A percentile compares a stretch with the other conserved stretches of the same genome.
Evolutionary conservation across 2,329 filamentous ascomycete genomes (phyloP).

Genomic region (Phialophora verrucosa): DNA sequence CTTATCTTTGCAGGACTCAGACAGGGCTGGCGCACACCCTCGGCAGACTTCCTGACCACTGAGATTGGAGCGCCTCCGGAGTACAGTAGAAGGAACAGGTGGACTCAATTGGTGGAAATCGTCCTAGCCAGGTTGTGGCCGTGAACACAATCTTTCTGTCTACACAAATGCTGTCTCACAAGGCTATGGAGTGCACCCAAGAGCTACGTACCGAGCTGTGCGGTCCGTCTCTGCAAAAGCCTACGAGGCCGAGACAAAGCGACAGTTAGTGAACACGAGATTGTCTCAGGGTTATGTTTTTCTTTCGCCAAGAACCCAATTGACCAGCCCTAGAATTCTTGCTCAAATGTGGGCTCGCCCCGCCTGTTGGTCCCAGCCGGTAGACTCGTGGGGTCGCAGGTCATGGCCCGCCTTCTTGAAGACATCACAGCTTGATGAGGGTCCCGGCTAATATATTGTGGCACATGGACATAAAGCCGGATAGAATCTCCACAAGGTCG

Average conservation of each 20-base stretch:
- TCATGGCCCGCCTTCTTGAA: neutral
- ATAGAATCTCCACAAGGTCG: neutral
- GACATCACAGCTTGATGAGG: neutral
- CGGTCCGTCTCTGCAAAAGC: neutral
- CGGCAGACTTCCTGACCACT: neutral
- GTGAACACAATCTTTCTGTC: neutral
- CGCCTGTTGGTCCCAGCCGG: neutral
- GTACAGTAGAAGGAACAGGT: neutral
- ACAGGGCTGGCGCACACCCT: neutral
- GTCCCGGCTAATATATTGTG: neutral
- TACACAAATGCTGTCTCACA: neutral
- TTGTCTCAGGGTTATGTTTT: neutral
- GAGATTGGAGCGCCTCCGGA: neutral
- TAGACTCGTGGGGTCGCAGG: neutral
- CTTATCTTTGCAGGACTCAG: neutral
- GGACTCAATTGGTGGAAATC: constrained; percentile 19
- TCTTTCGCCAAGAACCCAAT: neutral
- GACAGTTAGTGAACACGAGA: neutral
- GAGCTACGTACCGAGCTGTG: too few relatives aligned
- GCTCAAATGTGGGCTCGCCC: too few relatives aligned
- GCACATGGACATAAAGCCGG: neutral
- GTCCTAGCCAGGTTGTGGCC: constrained; percentile 3
- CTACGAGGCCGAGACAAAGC: too few relatives aligned
- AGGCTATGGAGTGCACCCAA: neutral
- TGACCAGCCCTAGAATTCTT: neutral